Evolutionary conservation across 164 flowering plant species (phyloP), one percentile per base, ranked within the genome.

Genomic region (Stephania cephalantha): DNA sequence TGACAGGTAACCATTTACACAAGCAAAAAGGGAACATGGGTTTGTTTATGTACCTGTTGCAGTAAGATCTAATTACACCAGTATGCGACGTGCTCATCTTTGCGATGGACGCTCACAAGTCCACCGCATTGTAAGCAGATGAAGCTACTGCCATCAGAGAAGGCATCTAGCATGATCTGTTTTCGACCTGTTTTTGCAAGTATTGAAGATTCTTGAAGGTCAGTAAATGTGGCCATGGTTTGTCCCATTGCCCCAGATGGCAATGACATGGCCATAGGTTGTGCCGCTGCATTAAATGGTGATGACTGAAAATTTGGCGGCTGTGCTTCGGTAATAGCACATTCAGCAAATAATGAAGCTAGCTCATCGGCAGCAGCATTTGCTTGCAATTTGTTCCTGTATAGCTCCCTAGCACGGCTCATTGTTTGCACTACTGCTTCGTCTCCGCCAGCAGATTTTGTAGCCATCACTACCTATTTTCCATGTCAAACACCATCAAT

Each of bases 281-380:
- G 52, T 0, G 58, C 76, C 29, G 52, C 73, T 7, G 46, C 61
- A 45, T 72, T 65, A 17, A 11, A 68, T 42, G 75, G 79, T 50
- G 78, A 46, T 70, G 85, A 74, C 53, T 81, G 83, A 35, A 79
- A 35, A 35, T 31, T 74, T 3, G 50, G 48, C 65, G 97, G 90
- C 67, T 86, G 83, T 22, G 93, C 98, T 85, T 92, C 97, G 30
- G 91, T 91, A 72, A 96, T 90, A 20, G 90, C 99, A 86, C 99
- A 96, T 80, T 94, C 98, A n/a, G 98, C 98, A 88, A 96, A 94
- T 75, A 96, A 80, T 46, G 94, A 89, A 72, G 99, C 97, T 71
- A 96, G 83, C 78, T 91, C 90, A 78, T 96, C 99, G 1, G 92
- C 94, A 69, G 87, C 91, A 71, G 84, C 74, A 78, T 75, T 86